Evolutionary conservation across 2,329 filamentous ascomycete genomes (phyloP), one percentile per base, ranked within the genome.

Genomic region (Penicillium aurantiogriseum): DNA sequence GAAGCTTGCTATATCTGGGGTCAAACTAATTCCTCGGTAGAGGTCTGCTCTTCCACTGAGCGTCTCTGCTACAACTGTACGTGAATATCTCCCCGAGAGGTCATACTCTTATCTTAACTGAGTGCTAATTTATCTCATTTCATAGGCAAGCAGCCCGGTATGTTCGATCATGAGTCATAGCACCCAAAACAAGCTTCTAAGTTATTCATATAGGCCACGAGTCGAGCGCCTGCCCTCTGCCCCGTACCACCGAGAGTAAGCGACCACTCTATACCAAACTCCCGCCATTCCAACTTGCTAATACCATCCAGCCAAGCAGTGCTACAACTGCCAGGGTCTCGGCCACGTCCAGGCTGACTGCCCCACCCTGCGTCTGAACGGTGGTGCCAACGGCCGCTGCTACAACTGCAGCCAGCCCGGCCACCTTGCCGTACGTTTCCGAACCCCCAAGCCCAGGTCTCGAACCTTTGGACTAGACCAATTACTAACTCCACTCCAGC

Each of bases 31-130:
- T 25, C 51, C 29, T 29, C 58, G 82, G 81, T 74, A 84, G 92
- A 97, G 85, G 92, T 96, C 68, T 99, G 94, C 89, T 94, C 93
- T 62, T 97, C 93, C 59, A 90, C 92, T 59, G 93, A 99, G 85
- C 91, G 94, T 74, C 89, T 99, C 72, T 99, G 94, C 88, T 99
- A 99, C 83, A 99, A 99, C 84, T 99, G 94, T 92, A 83, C 77
- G 88, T 80, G 63, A 55, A 57, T 25, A 57, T 43, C 54, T 52
- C 29, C 23, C 36, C 51, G 19, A 19, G 19, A 39, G 17, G 42
- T 42, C 49, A 46, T 58, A 44, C 54, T 63, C 66, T 51, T 61
- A 29, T 23, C 6, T 43, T 45, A 15, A 31, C 49, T 25, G 27
- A 36, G 54, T 46, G 51, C 67, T 74, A 57, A 68, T 64, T 51